Evolutionary conservation across 2,329 filamentous ascomycete genomes (phyloP), one percentile per base, ranked within the genome.

Genomic region (Microsporum canis): DNA sequence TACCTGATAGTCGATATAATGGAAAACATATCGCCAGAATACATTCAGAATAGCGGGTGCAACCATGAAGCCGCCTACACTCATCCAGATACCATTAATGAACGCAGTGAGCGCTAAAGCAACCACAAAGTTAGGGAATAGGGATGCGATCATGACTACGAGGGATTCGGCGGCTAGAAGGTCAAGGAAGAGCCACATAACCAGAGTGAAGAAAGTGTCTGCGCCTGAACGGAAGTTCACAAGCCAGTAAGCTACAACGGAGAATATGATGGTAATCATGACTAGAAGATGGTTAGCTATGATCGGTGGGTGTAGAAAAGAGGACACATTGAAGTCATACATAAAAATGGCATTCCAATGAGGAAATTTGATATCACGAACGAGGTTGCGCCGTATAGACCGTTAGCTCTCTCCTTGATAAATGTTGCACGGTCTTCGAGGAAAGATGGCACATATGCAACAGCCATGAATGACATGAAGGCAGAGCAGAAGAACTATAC

Each of bases 21-120:
- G 87, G 68, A 94, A 94, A 4, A 88, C 88, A 68, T 95, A 94
- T 71, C 85, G 83, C 84, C 88, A 95, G 67, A 95, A 95, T 1
- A 82, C 83, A 72, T 95, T 95, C 45, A 95, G 79, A 1, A 86
- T 82, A 0, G 78, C 82, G 2, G 86, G 84, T 2, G 84, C 81
- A 1, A 95, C 89, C 72, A 95, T 80, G 75, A 95, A 95, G 0
- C 90, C 90, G 59, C 86, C 84, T 1, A 92, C 88, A 58, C 82
- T 85, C 89, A 95, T 95, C 89, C 89, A 95, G 5, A 95, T 78
- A 0, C 89, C 90, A 72, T 95, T 95, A 27, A 88, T 87, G 69
- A 95, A 95, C 0, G 90, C 89, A 0, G 88, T 88, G 1, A 90
- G 78, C 0, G 90, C 89, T 0, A 95, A 82, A 0, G 88, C 79